Conservation (phyloP, 2,329 filamentous ascomycete genomes). For the Bipolaris cookei region DNA sequence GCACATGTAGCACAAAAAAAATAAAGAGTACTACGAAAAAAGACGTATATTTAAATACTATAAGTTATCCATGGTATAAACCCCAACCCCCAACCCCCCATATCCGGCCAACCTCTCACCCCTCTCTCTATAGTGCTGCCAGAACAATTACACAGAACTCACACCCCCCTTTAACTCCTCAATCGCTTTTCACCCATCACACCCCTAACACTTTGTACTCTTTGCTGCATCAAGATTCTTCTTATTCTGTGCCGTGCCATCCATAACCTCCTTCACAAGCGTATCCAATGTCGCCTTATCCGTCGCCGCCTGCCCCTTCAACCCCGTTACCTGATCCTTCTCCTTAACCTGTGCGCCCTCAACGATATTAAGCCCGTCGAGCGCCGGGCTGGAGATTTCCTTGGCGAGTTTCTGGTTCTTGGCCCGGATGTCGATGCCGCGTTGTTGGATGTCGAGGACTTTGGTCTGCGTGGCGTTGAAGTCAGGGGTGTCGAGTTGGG, state of each 20-base stretch:
- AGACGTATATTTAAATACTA: no score
- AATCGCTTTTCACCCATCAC: neutral
- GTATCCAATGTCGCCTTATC: constrained; percentile 18
- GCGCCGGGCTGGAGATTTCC: constrained; percentile 22
- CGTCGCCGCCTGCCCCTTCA: constrained; percentile 8
- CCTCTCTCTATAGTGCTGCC: neutral
- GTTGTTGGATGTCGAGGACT: constrained; percentile 21
- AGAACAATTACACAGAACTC: neutral
- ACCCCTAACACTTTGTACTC: neutral
- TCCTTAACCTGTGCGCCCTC: constrained; percentile 25
- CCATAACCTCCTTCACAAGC: constrained; percentile 23
- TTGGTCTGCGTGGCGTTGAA: neutral
- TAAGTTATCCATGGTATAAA: neutral
- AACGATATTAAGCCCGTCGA: constrained; percentile 22
- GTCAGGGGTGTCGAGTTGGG: neutral
- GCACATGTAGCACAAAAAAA: no score
- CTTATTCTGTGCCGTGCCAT: constrained; percentile 27
- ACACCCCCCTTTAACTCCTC: no score
- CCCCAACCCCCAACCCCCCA: neutral
- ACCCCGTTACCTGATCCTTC: constrained; percentile 19
- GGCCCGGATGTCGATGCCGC: constrained; percentile 28
- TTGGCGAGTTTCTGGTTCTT: constrained; percentile 29
- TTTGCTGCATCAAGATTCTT: constrained; percentile 21
- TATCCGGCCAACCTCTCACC: neutral
- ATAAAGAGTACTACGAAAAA: no score